Base-by-base conservation (phyloP, 75 land plant species). In the Picea glauca region DNA sequence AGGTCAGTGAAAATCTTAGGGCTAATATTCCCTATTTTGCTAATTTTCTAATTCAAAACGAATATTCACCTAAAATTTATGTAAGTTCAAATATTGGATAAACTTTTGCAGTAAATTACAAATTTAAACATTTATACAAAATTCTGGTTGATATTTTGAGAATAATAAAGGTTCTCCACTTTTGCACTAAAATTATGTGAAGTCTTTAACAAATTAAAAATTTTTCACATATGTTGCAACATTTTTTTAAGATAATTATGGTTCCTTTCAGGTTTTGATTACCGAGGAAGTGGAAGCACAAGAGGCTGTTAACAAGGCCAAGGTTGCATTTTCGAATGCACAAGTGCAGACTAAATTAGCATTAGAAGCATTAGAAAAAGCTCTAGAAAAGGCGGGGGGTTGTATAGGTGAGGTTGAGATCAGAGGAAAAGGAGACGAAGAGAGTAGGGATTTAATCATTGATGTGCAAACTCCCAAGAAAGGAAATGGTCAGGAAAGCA, bases 301-400 rank as follows among this genome's bases (percentile, higher is more conserved):
- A 79, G 93, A 91, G 75, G 90, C 87, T 56, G 80, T 89, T 58
- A 81, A 87, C 68, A 93, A 91, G 73, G 93, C 93, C 56, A 89
- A 89, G 56, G 85, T 84, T 78, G 87, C 86, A 12, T 83, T 93
- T 56, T 91, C 93, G 13, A 81, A 85, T 79, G 95, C 91, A 38
- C 87, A 91, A 64, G 87, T 90, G 12, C 82, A 90, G 75, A 79
- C 89, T 57, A 84, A 87, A 62, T 76, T 91, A 58, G 87, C 88
- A 3, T 12, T 80, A 2, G 90, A 82, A 35, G 84, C 85, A 3
- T 68, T 81, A 57, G 66, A 84, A 35, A 57, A 58, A 26, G 72
- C 67, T 13, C 82, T 63, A 66, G 58, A 54, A 4, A 75, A 50
- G 74, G 50, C 58, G 21, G 38, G 11, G 31, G 84, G 43, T 38